These are phyloP conservation scores for Austroboletus olivaceoglutinosus DNA, from an alignment of 1,284 basidiomycete genomes.

Conservation along the genomic window DNA sequence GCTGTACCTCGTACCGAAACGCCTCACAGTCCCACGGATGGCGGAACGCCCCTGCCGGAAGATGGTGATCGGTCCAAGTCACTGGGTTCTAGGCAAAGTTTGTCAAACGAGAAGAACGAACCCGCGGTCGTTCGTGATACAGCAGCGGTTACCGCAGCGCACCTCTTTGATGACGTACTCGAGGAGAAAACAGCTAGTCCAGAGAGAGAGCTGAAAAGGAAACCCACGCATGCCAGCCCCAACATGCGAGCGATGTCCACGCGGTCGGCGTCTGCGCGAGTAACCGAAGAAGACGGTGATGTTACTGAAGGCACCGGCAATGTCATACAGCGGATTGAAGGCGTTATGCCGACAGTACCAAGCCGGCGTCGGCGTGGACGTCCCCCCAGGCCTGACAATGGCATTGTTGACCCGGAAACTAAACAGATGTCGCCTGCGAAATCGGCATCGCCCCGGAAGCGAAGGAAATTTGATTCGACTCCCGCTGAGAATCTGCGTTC, in stretches of 20 bases:
- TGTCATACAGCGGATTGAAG: constrained; percentile 10
- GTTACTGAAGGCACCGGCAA: background rate
- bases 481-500: constrained; percentile 7
- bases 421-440: constrained; percentile 11
- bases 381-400: constrained; percentile 13
- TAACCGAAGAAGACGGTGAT: no score
- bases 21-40: constrained; percentile 22
- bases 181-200: constrained; percentile 15
- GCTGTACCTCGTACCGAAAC: constrained; percentile 19
- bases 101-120: constrained; percentile 20
- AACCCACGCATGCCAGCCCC: constrained; percentile 11
- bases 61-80: constrained; percentile 18
- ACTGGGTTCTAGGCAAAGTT: constrained; percentile 11
- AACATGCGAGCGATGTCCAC: constrained; percentile 17
- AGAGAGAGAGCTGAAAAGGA: constrained; percentile 16
- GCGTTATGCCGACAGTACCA: constrained; percentile 1
- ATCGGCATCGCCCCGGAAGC: constrained; percentile 23
- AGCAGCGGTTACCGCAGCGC: constrained; percentile 26
- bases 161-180: constrained; percentile 33
- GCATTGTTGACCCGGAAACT: background rate
- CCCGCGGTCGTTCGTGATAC: constrained; percentile 5
- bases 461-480: constrained; percentile 27
- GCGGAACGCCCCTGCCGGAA: constrained; percentile 26
- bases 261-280: constrained; percentile 19
- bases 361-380: constrained; percentile 33